Conservation (phyloP, 805 yeast genomes). For the Hanseniaspora jakobsenii region DNA sequence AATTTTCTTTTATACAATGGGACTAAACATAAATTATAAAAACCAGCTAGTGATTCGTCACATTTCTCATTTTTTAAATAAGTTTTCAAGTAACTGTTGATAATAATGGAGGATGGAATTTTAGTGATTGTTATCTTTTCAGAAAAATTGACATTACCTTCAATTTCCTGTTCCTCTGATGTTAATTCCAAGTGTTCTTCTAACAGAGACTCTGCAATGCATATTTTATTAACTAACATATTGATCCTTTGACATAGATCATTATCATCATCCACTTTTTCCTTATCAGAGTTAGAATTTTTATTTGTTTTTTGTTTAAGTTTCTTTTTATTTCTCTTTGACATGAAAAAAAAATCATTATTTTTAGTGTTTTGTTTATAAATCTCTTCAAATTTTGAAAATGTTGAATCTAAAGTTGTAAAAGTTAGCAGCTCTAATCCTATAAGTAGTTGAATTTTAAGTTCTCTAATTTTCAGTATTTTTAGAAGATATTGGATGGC, state of each 20-base stretch:
- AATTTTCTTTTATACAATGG: constrained; percentile 42
- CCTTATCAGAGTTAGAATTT: too few species aligned
- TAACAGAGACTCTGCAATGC: constrained; percentile 39
- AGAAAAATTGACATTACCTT: constrained; percentile 22
- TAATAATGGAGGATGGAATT: constrained; percentile 1
- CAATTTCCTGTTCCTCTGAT: not conserved
- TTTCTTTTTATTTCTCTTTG: constrained; percentile 22
- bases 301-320: constrained; percentile 12
- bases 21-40: constrained; percentile 39
- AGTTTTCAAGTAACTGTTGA: constrained; percentile 18
- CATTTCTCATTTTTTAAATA: constrained; percentile 23
- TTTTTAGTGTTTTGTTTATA: constrained; percentile 24
- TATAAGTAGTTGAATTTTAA: constrained; percentile 42
- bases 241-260: constrained; percentile 31
- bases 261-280: too few species aligned
- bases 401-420: constrained; percentile 28
- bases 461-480: constrained; percentile 42
- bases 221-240: constrained; percentile 40
- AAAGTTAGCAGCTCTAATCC: constrained; percentile 35
- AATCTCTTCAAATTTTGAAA: constrained; percentile 25
- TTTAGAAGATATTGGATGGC: too few species aligned
- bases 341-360: constrained; percentile 21
- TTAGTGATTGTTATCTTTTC: constrained; percentile 8
- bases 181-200: not conserved
- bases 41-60: constrained; percentile 36